These are phyloP conservation scores for Cavenderia fasciculata DNA, from an alignment of 78 protist genomes.

Conservation along the genomic window DNA sequence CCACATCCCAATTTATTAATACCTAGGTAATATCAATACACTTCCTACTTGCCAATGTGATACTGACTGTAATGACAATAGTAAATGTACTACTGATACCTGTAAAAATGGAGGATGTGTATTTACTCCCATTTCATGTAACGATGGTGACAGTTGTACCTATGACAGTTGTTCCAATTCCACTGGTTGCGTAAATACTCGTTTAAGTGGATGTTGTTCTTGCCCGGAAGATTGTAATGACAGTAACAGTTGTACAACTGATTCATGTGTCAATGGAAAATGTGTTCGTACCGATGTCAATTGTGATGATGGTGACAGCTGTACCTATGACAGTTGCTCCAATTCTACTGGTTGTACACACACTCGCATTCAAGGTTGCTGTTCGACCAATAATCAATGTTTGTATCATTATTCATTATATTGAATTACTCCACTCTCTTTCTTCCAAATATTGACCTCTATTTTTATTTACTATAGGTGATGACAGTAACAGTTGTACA, in stretches of 20 bases:
- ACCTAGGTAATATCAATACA: no score
- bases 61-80: constrained; percentile 24
- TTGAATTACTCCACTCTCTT: no score
- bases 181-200: neutral
- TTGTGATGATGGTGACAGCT: constrained; percentile 18
- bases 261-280: neutral
- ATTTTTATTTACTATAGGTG: no score
- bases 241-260: neutral
- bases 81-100: constrained; percentile 2
- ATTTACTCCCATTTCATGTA: neutral
- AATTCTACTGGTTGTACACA: neutral
- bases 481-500: constrained; percentile 19
- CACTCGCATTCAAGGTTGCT: constrained; percentile 2
- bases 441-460: no score
- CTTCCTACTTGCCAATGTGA: no score
- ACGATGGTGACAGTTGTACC: constrained; percentile 31
- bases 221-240: neutral
- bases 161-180: neutral
- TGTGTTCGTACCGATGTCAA: neutral
- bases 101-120: constrained; percentile 6
- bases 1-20: no score
- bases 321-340: constrained; percentile 26
- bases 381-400: no score
- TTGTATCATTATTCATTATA: no score
- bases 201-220: neutral